Evolutionary conservation across 257 asterid species (phyloP).

Genomic region (Solanum peruvianum): DNA sequence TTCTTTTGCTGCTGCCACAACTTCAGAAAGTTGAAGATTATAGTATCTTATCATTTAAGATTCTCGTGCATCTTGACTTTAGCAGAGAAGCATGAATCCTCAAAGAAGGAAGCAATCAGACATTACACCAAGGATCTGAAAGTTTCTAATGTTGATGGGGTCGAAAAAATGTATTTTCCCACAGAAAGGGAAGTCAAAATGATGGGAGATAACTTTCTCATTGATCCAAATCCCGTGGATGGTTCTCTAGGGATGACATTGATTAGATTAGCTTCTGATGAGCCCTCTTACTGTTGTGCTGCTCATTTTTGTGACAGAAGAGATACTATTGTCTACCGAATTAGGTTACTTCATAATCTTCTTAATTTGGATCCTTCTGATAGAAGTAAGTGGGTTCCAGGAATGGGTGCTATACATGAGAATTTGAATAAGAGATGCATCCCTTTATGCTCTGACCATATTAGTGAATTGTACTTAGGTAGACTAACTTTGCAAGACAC

Average conservation of each 20-base stretch:
- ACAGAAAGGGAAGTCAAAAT: slow-evolving; percentile 66
- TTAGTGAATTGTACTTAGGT: slow-evolving; percentile 71
- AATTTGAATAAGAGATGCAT: slow-evolving; percentile 57
- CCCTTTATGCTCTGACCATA: slow-evolving; percentile 55
- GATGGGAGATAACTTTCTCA: slow-evolving; percentile 67
- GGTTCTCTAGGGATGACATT: slow-evolving; percentile 49
- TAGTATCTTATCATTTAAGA: slow-evolving; percentile 67
- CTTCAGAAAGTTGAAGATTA: slow-evolving; percentile 52
- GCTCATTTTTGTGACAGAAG: slow-evolving; percentile 59
- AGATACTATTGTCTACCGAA: slow-evolving; percentile 49
- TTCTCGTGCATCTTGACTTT: slow-evolving; percentile 79
- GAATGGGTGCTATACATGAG: slow-evolving; percentile 49
- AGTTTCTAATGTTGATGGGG: slow-evolving; percentile 22
- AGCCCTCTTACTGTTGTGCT: slow-evolving; percentile 41
- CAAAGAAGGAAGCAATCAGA: slow-evolving; percentile 55
- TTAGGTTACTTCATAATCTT: slow-evolving; percentile 39
- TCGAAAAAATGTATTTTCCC: slow-evolving; percentile 45
- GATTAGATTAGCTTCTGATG: slow-evolving; percentile 60
- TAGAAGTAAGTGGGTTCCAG: slow-evolving; percentile 21
- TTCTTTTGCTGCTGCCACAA: slow-evolving; percentile 81
- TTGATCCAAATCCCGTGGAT: slow-evolving; percentile 72
- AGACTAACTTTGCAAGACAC: slow-evolving; percentile 62
- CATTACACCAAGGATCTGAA: slow-evolving; percentile 80
- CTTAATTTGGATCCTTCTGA: slow-evolving; percentile 14
- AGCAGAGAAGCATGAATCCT: slow-evolving; percentile 86